A percentile compares a stretch with the other conserved stretches of the same genome.
phyloP scores from a whole-genome alignment of 306 rosid species.

The Quercus bicolor region DNA sequence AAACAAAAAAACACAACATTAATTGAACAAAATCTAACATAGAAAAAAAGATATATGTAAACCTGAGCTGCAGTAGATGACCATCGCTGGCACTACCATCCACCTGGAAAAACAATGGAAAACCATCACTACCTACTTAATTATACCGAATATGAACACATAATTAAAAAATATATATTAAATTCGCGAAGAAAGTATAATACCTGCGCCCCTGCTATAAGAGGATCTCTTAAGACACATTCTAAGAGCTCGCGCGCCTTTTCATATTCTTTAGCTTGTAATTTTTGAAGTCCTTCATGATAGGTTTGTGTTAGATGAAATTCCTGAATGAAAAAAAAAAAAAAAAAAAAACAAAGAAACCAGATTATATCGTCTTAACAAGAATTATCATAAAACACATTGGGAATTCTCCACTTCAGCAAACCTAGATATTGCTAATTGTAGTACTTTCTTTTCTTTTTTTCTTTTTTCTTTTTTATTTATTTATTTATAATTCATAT shows the following conservation, averaged over 20 bases:
- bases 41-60: conserved; percentile 7
- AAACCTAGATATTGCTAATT: no score
- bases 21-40: conserved; percentile 1
- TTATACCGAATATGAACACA: conserved; percentile 6
- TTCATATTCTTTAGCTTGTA: conserved; percentile 79
- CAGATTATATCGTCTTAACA: not conserved
- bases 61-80: conserved; percentile 96
- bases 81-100: conserved; percentile 70
- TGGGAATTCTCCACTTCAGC: not conserved
- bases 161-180: not conserved
- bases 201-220: conserved; percentile 69
- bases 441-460: no score
- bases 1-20: conserved; percentile 5
- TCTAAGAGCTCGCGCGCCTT: conserved; percentile 81
- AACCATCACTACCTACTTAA: conserved; percentile 9
- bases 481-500: no score
- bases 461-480: no score
- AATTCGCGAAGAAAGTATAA: not conserved
- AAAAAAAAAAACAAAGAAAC: not conserved
- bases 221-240: conserved; percentile 77
- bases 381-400: not conserved
- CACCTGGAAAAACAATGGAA: conserved; percentile 47
- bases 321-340: conserved; percentile 52
- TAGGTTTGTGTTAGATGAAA: conserved; percentile 90
- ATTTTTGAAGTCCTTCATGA: conserved; percentile 84